A percentile compares a stretch with the other conserved stretches of the same genome.
Evolutionary conservation across 106 monocot genomes (phyloP).

Genomic region (Platanthera guangdongensis): DNA sequence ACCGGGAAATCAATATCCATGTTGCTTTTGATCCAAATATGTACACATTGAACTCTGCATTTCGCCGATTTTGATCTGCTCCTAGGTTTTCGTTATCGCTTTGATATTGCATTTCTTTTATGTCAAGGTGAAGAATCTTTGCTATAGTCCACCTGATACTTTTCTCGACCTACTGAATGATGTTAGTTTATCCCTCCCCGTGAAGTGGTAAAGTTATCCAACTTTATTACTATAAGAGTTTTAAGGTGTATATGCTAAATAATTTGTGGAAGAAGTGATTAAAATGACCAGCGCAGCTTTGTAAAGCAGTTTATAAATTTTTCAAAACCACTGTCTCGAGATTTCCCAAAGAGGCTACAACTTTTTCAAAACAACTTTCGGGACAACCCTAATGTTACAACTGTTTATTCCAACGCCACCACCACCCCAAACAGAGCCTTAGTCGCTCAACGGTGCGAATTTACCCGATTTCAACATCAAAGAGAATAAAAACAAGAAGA

Average conservation of each 20-base stretch:
- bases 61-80: not conserved
- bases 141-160: conserved; percentile 78
- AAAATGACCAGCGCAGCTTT: conserved; percentile 42
- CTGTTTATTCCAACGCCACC: too few species aligned
- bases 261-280: not conserved
- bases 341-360: too few species aligned
- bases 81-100: conserved; percentile 2
- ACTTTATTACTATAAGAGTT: not conserved
- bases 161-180: conserved; percentile 53
- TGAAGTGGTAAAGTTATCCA: not conserved
- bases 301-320: not conserved
- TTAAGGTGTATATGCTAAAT: not conserved
- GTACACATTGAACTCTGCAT: not conserved
- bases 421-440: too few species aligned
- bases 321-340: too few species aligned
- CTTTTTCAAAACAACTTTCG: too few species aligned
- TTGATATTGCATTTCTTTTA: too few species aligned
- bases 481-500: too few species aligned
- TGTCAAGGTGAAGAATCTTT: conserved; percentile 62
- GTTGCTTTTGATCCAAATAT: not conserved
- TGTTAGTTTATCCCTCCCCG: conserved; percentile 52
- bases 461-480: too few species aligned
- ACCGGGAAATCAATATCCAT: not conserved
- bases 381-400: too few species aligned
- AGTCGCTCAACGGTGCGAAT: too few species aligned